Base-by-base conservation (phyloP, 75 land plant genomes). In the Selaginella moellendorffii region DNA sequence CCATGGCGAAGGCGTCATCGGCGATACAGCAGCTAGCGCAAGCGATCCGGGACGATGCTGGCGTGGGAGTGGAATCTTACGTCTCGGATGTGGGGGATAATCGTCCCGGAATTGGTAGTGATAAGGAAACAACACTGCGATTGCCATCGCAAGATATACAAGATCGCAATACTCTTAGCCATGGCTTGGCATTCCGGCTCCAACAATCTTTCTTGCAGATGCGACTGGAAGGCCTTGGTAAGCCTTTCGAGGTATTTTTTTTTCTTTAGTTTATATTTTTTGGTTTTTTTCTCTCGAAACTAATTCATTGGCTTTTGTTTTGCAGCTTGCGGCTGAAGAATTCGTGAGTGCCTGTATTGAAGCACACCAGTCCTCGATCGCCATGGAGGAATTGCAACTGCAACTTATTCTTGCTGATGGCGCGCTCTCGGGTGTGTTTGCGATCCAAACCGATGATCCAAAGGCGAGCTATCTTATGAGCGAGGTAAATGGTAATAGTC, bases 371-470 rank as follows among this genome's bases (percentile, higher is more conserved):
- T 27, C 20, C 19, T 61, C 51, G 17, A 56, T 65, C 17, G 60
- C 67, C 30, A 19, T 71, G 71, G 54, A 58, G 28, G 74, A 71
- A 19, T 42, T 71, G 19, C 74, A 71, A 58, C 31, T 71, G 1
- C 74, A 71, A 51, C 74, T 71, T 2, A 71, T 71, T 20, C 64
- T 71, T 24, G 25, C 30, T 27, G 74, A 71, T 25, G 74, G 74
- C 27, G 70, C 74, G 23, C 28, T 71, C 29, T 21, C 74, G n/a
- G 74, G 74, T 24, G 74, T 69, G 12, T 71, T 65, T 71, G 71
- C 70, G 8, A 54, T 71, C 2, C 60, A 27, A 21, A 56, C 27
- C 46, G 67, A 66, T 29, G 29, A 66, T 18, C 31, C 27, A 31
- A 52, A 30, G 8, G 29, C 51, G 12, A 65, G 29, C 54, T 24